Conservation (phyloP, 169 alveolate genomes). For the Plasmodium blacklocki region DNA sequence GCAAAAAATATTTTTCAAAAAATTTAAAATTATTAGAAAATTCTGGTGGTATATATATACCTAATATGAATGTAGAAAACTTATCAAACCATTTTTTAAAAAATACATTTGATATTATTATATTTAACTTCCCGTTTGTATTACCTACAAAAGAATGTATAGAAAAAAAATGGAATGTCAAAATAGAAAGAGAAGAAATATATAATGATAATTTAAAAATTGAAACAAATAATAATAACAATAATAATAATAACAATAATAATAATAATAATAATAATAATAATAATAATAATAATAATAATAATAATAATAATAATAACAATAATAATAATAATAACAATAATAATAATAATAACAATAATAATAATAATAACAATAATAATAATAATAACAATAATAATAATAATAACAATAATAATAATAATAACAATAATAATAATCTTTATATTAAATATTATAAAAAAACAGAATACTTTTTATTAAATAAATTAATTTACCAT, state of each 20-base stretch:
- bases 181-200: background rate
- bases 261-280: background rate
- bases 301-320: no score
- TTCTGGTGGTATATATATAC: slow-evolving; percentile 46
- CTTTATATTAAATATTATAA: slow-evolving; percentile 38
- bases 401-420: background rate
- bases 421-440: no score
- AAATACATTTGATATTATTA: slow-evolving; percentile 43
- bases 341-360: background rate
- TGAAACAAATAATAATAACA: no score
- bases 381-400: background rate
- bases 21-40: slow-evolving; percentile 47
- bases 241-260: background rate
- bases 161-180: slow-evolving; percentile 24
- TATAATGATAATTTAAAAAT: no score
- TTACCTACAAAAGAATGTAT: slow-evolving; percentile 30
- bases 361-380: background rate
- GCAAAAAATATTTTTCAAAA: slow-evolving; percentile 19
- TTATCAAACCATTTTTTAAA: slow-evolving; percentile 25
- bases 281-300: no score
- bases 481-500: slow-evolving; percentile 21
- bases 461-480: slow-evolving; percentile 29
- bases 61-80: slow-evolving; percentile 42
- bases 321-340: no score
- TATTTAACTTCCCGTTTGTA: slow-evolving; percentile 60